phyloP scores from a whole-genome alignment of 1,284 basidiomycete species.

The Schizophyllum amplum region DNA sequence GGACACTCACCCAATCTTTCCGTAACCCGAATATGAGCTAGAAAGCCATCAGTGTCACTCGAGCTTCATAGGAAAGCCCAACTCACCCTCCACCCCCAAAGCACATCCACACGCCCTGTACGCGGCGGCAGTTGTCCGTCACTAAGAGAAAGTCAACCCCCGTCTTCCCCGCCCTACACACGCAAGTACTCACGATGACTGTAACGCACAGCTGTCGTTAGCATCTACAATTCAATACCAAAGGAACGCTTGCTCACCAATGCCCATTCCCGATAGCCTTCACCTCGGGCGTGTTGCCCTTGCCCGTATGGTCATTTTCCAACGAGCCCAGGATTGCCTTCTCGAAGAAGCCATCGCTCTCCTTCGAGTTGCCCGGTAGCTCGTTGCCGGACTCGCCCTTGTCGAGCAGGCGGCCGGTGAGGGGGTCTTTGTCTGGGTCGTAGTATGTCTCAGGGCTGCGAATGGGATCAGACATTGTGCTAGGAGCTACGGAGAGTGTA shows the following conservation, averaged over 20 bases:
- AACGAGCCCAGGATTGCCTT: slow-evolving; percentile 64
- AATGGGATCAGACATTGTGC: slow-evolving; percentile 5
- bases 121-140: slow-evolving; percentile 82
- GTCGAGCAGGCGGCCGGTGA: slow-evolving; percentile 53
- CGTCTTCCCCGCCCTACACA: not conserved
- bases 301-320: slow-evolving; percentile 52
- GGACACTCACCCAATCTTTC: slow-evolving; percentile 54
- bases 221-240: not conserved
- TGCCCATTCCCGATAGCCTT: slow-evolving; percentile 86
- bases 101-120: slow-evolving; percentile 86
- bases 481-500: slow-evolving; percentile 2
- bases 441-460: slow-evolving; percentile 53
- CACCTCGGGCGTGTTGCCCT: slow-evolving; percentile 53
- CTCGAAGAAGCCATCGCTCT: slow-evolving; percentile 74
- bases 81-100: slow-evolving; percentile 85
- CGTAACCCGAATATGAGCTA: slow-evolving; percentile 82
- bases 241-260: slow-evolving; percentile 22
- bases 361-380: slow-evolving; percentile 53
- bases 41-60: not conserved
- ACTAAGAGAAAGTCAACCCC: slow-evolving; percentile 30
- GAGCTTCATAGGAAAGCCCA: slow-evolving; percentile 4
- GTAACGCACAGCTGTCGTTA: not conserved
- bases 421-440: slow-evolving; percentile 48
- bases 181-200: not conserved
- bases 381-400: slow-evolving; percentile 60